These are phyloP conservation scores for Gastroboletus turbinatus DNA, from an alignment of 1,284 basidiomycete species.

Conservation along the genomic window DNA sequence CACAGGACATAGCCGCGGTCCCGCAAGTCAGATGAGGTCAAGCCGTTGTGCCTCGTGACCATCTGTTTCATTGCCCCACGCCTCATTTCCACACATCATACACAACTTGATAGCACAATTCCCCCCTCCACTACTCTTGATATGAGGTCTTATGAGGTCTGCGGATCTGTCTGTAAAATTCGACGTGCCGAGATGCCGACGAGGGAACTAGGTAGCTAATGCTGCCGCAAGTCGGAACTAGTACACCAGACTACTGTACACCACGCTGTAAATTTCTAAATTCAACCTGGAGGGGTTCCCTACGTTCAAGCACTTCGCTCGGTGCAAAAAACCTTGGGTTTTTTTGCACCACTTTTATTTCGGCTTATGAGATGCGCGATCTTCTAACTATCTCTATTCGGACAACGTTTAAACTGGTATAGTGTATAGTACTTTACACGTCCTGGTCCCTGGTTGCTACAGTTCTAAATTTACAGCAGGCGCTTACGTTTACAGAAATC, in stretches of 20 bases:
- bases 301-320: not conserved
- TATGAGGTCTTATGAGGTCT: not conserved
- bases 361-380: not conserved
- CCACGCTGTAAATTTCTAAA: not conserved
- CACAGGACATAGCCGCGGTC: not conserved
- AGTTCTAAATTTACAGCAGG: not conserved
- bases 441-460: no score
- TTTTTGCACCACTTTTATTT: not conserved
- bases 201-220: not conserved
- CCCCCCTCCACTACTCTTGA: not conserved
- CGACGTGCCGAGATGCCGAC: not conserved
- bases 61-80: not conserved
- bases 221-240: not conserved
- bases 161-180: not conserved
- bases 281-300: not conserved
- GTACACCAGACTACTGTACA: not conserved
- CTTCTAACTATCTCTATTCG: not conserved
- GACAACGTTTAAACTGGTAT: not conserved
- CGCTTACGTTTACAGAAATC: not conserved
- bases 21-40: not conserved
- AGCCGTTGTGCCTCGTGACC: not conserved
- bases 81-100: not conserved
- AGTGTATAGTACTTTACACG: no score
- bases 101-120: not conserved
- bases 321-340: not conserved